Base-by-base conservation (phyloP, 2,329 filamentous ascomycete genomes). In the Colletotrichum theobromicola region DNA sequence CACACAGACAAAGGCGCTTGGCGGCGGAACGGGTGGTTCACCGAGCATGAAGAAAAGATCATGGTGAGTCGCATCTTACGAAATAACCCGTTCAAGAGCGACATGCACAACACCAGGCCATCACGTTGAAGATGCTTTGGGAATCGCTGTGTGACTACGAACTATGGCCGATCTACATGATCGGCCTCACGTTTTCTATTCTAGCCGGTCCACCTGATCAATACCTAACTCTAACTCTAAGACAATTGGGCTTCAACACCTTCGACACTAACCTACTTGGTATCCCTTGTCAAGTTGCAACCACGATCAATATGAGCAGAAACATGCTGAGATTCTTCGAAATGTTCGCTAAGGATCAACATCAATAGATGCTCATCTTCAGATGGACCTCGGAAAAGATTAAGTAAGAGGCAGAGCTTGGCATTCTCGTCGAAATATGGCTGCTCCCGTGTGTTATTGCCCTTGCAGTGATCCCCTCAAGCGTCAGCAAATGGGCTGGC, bases 1-100 rank as follows among this genome's bases (percentile, higher is more conserved):
- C 7, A 82, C 81, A 1, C 79, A 82, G 74, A 89, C 87, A 0
- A 85, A 84, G 46, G 84, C 83, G 12, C 86, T 84, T 87, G 85
- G 72, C 83, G 87, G 28, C 86, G 86, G 18, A 84, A 87, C 24
- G 89, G 89, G 1, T 91, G 89, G 87, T 92, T 91, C 79, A 88
- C 80, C 4, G 87, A 90, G 66, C 84, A 85, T 4, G 90, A 91
- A 76, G 89, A 91, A 75, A 85, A 86, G 75, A 91, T 91, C 67
- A 86, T 91, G 66, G 87, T 91, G 24, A 91, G 90, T 77, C 82
- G 89, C 2, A 84, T 88, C 18, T 81, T 85, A 3, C 86, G 90
- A 4, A 90, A 92, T 67, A 90, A 90, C 70, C 89, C 89, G 2
- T 85, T 85, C 7, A 89, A 89, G 77, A 85, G 86, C 61, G 86